Evolutionary conservation across 805 yeast genomes (phyloP).

Genomic region (Candida namnaoensis): DNA sequence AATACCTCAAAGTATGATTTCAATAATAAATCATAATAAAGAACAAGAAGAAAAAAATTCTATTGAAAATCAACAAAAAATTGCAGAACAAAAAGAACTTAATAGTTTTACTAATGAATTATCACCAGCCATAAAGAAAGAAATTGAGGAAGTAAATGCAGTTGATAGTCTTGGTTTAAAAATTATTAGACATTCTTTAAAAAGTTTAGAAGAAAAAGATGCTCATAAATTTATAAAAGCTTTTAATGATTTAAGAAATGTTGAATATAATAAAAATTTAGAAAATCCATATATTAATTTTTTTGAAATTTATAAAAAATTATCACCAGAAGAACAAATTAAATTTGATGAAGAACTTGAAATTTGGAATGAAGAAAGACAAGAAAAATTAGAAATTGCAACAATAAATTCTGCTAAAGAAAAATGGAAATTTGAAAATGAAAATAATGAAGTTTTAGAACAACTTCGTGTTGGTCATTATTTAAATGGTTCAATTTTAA

Average conservation of each 20-base stretch:
- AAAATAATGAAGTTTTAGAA: constrained; percentile 52
- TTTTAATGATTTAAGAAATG: constrained; percentile 23
- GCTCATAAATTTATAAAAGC: constrained; percentile 20
- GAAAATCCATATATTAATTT: constrained; percentile 37
- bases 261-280: constrained; percentile 7
- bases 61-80: too few species aligned
- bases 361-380: constrained; percentile 65
- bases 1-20: too few species aligned
- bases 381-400: constrained; percentile 62
- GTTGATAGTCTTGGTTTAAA: constrained; percentile 75
- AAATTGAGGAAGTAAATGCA: constrained; percentile 43
- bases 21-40: background rate
- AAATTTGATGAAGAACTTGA: constrained; percentile 64
- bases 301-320: constrained; percentile 51
- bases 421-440: constrained; percentile 82
- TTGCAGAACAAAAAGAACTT: constrained; percentile 6
- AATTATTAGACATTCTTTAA: constrained; percentile 66
- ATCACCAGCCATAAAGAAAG: constrained; percentile 42
- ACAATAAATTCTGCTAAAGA: constrained; percentile 82
- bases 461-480: constrained; percentile 38
- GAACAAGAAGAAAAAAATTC: constrained; percentile 1
- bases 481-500: constrained; percentile 69
- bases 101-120: constrained; percentile 11
- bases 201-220: constrained; percentile 33
- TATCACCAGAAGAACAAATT: constrained; percentile 39